A percentile compares a stretch with the other conserved stretches of the same genome.
These are phyloP conservation scores for Thalia dealbata DNA, from an alignment of 176 grass and related monocot species.

Conservation along the genomic window DNA sequence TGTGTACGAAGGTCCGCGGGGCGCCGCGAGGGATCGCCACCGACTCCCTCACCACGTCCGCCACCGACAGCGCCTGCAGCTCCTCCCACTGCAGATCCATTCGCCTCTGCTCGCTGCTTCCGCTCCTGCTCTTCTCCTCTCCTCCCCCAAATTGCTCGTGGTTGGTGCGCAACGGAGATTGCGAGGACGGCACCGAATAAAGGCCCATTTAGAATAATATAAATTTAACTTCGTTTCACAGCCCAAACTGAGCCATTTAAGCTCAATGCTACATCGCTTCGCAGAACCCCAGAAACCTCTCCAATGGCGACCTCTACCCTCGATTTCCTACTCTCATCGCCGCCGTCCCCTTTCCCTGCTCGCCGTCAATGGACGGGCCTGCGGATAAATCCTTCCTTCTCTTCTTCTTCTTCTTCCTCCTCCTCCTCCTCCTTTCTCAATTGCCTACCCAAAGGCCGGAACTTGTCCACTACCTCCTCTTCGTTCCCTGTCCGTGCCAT, in stretches of 20 bases:
- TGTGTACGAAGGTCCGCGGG: constrained; percentile 65
- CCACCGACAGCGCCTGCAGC: constrained; percentile 44
- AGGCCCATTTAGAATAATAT: no score
- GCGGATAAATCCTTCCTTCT: background rate
- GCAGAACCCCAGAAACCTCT: background rate
- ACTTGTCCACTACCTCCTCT: background rate
- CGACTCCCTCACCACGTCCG: constrained; percentile 54
- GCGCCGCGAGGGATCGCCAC: constrained; percentile 56
- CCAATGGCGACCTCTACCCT: background rate
- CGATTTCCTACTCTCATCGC: background rate
- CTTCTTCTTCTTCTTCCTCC: background rate
- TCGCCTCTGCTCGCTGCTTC: background rate
- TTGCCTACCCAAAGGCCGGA: background rate
- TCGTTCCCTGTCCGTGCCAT: constrained; percentile 26
- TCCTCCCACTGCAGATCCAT: constrained; percentile 50
- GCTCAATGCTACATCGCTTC: background rate
- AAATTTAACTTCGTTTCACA: no score
- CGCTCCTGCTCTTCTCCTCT: background rate
- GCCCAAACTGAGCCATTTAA: no score
- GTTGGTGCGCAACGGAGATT: background rate
- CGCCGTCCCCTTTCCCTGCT: background rate
- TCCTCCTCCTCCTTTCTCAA: background rate
- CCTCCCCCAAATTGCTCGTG: background rate
- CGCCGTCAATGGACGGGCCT: background rate
- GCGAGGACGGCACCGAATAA: no score